Conservation (phyloP, 371 early-diverging fungal species). For the Parasitella parasitica region DNA sequence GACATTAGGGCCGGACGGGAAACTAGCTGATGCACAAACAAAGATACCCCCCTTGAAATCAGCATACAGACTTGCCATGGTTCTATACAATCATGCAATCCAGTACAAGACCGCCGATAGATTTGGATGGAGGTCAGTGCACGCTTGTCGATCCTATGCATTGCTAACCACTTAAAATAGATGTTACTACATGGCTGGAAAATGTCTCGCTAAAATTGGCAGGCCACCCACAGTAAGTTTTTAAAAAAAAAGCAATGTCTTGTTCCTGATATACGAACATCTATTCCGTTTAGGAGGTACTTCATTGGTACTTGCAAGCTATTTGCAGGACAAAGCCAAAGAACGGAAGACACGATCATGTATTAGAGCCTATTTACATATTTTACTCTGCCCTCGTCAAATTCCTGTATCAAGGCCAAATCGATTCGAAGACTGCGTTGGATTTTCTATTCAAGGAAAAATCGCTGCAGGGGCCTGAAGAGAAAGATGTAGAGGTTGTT, state of each 20-base stretch:
- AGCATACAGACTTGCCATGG: constrained; percentile 49
- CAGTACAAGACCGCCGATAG: constrained; percentile 31
- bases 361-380: constrained; percentile 60
- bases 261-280: neutral
- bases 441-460: constrained; percentile 8
- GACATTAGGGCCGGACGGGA: constrained; percentile 11
- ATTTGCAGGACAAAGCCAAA: constrained; percentile 41
- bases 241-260: neutral
- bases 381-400: constrained; percentile 60
- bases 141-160: neutral
- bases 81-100: constrained; percentile 38
- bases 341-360: constrained; percentile 52
- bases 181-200: constrained; percentile 61
- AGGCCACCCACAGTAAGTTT: constrained; percentile 39
- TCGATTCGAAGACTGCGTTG: constrained; percentile 33
- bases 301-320: constrained; percentile 48
- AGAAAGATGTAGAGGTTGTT: neutral
- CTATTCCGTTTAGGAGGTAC: constrained; percentile 30
- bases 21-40: neutral
- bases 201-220: constrained; percentile 57
- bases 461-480: neutral
- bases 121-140: constrained; percentile 44
- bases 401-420: constrained; percentile 39
- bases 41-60: constrained; percentile 21
- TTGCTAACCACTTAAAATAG: constrained; percentile 25